These are phyloP conservation scores for Drechmeria coniospora DNA, from an alignment of 2,329 filamentous ascomycete genomes.

Conservation along the genomic window DNA sequence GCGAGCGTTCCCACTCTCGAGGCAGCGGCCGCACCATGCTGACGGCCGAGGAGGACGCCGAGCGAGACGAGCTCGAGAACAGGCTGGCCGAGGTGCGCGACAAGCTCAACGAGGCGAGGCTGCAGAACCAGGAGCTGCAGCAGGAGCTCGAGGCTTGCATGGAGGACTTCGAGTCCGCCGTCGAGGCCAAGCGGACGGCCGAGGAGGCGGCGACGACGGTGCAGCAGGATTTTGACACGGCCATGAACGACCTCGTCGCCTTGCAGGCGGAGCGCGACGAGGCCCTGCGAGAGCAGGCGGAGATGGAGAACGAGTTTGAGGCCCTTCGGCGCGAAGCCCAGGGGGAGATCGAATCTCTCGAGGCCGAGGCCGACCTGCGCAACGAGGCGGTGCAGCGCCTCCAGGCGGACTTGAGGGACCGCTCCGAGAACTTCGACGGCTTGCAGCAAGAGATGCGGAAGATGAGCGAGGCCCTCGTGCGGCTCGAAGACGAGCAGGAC, in stretches of 20 bases:
- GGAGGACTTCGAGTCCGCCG: constrained; percentile 61
- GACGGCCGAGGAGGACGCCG: constrained; percentile 53
- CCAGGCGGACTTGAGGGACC: constrained; percentile 56
- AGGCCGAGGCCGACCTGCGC: constrained; percentile 58
- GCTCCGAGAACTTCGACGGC: constrained; percentile 77
- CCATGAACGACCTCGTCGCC: constrained; percentile 63
- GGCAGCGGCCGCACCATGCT: constrained; percentile 52
- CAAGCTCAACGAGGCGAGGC: constrained; percentile 68
- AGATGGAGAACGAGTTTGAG: constrained; percentile 46
- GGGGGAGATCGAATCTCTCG: constrained; percentile 49
- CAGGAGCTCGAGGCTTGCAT: constrained; percentile 67
- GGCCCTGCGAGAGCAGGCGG: constrained; percentile 49
- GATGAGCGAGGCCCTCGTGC: constrained; percentile 72
- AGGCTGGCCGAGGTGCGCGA: constrained; percentile 74
- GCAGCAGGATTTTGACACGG: constrained; percentile 67
- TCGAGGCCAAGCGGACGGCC: constrained; percentile 45
- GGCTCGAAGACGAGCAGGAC: constrained; percentile 79
- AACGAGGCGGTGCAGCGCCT: constrained; percentile 55
- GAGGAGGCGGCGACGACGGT: constrained; percentile 45
- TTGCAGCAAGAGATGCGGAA: constrained; percentile 87
- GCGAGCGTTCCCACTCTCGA: constrained; percentile 59
- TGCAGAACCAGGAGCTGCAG: constrained; percentile 81
- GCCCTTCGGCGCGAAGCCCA: constrained; percentile 47
- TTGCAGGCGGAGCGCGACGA: constrained; percentile 79
- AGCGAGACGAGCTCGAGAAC: constrained; percentile 74